phyloP scores from a whole-genome alignment of 2,329 filamentous ascomycete species.

The Drechslerella coelobrocha region DNA sequence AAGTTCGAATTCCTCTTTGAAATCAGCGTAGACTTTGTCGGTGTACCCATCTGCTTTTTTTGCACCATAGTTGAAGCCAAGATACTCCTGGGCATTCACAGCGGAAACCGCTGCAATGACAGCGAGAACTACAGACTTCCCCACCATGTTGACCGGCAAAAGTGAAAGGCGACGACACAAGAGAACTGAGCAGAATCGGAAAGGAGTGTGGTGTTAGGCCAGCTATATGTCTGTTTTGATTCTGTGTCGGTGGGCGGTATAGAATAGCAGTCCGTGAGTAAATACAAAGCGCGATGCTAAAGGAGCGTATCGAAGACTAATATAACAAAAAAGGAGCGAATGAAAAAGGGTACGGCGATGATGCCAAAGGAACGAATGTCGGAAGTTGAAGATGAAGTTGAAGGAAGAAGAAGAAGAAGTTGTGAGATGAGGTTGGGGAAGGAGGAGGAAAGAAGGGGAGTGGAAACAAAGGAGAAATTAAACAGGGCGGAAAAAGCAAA shows the following conservation, averaged over 20 bases:
- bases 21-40: slow-evolving; percentile 69
- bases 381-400: slow-evolving; percentile 17
- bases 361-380: slow-evolving; percentile 20
- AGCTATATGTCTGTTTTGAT: slow-evolving; percentile 20
- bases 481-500: neutral
- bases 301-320: slow-evolving; percentile 48
- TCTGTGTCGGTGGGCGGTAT: slow-evolving; percentile 13
- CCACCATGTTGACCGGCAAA: slow-evolving; percentile 25
- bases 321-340: slow-evolving; percentile 15
- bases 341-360: slow-evolving; percentile 4
- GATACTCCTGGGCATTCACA: slow-evolving; percentile 56
- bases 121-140: slow-evolving; percentile 51
- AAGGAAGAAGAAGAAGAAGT: slow-evolving; percentile 11
- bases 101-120: slow-evolving; percentile 60
- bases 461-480: no score
- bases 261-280: neutral
- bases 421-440: no score
- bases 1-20: slow-evolving; percentile 72
- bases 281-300: slow-evolving; percentile 15
- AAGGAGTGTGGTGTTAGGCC: slow-evolving; percentile 22
- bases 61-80: slow-evolving; percentile 78
- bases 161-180: neutral
- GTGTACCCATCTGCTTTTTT: slow-evolving; percentile 66
- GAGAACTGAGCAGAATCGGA: slow-evolving; percentile 13
- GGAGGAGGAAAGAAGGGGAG: neutral